Conservation (phyloP, 1,284 basidiomycete genomes). For the Cystobasidiaceae sp. region DNA sequence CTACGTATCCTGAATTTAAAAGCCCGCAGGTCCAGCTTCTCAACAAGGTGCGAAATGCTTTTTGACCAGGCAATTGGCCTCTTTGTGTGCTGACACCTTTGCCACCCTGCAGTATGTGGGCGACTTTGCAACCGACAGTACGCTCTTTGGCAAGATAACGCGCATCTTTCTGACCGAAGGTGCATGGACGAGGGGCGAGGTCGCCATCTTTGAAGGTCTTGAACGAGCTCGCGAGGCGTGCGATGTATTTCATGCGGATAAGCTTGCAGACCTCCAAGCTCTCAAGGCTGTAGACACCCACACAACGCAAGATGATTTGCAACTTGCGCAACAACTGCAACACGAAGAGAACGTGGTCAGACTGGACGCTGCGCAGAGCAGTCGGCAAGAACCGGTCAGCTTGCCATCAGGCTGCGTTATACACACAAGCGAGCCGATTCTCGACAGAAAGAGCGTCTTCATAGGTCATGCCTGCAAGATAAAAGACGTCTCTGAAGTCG, state of each 20-base stretch:
- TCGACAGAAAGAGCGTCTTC: conserved; percentile 46
- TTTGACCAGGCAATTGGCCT: background rate
- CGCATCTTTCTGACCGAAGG: conserved; percentile 40
- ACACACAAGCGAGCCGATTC: conserved; percentile 38
- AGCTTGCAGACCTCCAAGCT: conserved; percentile 11
- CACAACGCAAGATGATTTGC: conserved; percentile 5
- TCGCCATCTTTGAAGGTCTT: conserved; percentile 46
- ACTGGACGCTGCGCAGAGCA: background rate
- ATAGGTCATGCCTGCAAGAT: conserved; percentile 44
- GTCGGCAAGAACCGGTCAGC: background rate
- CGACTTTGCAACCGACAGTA: conserved; percentile 40
- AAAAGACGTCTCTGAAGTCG: conserved; percentile 41
- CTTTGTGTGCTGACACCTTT: background rate
- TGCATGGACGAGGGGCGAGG: conserved; percentile 39
- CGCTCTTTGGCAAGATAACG: conserved; percentile 43
- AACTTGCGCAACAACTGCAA: background rate
- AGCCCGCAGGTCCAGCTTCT: conserved; percentile 44
- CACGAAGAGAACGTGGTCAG: background rate
- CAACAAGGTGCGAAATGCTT: conserved; percentile 26
- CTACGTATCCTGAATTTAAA: conserved; percentile 38
- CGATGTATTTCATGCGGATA: conserved; percentile 35
- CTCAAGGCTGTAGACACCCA: conserved; percentile 24
- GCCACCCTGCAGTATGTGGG: conserved; percentile 37
- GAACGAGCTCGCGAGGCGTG: conserved; percentile 44
- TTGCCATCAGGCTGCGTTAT: conserved; percentile 18